These are phyloP conservation scores for Ambrosia artemisiifolia DNA, from an alignment of 129 eudicot genomes.

Conservation along the genomic window DNA sequence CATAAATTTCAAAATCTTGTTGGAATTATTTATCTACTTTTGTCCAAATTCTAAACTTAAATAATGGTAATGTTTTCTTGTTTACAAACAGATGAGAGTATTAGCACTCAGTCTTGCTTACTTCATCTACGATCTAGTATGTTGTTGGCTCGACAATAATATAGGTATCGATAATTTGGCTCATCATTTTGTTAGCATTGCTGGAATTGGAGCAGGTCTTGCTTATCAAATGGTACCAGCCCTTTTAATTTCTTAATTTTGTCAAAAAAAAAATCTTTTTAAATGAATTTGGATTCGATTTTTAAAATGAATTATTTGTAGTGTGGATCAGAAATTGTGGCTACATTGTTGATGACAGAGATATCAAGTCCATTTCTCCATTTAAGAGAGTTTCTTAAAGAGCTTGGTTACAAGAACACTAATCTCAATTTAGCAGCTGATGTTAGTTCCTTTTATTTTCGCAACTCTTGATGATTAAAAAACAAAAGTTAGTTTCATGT, in stretches of 20 bases:
- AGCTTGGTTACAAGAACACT: conserved; percentile 69
- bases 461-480: not conserved
- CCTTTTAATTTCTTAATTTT: not conserved
- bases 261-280: no score
- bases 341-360: conserved; percentile 78
- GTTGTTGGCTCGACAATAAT: conserved; percentile 60
- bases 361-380: conserved; percentile 91
- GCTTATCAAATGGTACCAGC: conserved; percentile 58
- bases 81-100: conserved; percentile 54
- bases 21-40: not conserved
- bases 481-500: no score
- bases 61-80: not conserved
- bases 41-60: not conserved
- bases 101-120: conserved; percentile 53
- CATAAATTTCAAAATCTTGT: not conserved
- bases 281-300: not conserved
- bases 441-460: conserved; percentile 40
- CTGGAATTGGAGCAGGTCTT: conserved; percentile 77
- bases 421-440: conserved; percentile 84
- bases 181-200: conserved; percentile 80
- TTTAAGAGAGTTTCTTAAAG: conserved; percentile 84
- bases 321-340: conserved; percentile 98
- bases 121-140: conserved; percentile 66
- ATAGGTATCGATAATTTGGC: conserved; percentile 58
- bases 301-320: conserved; percentile 22